phyloP scores from a whole-genome alignment of 805 yeast genomes.

The Starmerella floris region DNA sequence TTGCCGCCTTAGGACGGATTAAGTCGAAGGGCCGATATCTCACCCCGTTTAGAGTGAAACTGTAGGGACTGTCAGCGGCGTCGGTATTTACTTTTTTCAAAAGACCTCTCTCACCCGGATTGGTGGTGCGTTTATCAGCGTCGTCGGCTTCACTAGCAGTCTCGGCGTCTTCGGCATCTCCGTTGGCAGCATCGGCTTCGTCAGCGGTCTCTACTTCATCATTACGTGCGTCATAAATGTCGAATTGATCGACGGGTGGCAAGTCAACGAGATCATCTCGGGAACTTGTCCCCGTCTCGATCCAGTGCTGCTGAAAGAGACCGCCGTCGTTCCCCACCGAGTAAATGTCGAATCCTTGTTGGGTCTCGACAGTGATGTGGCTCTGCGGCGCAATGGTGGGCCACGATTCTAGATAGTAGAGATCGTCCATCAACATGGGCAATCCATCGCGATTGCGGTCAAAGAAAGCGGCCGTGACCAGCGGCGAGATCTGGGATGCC shows the following conservation, averaged over 20 bases:
- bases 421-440: conserved; percentile 28
- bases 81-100: not conserved
- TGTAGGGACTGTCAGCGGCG: not conserved
- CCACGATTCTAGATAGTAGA: conserved; percentile 16
- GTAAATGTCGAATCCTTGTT: conserved; percentile 6
- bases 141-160: not conserved
- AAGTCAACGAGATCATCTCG: conserved; percentile 2
- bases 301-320: conserved; percentile 15
- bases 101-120: not conserved
- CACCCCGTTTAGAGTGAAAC: not conserved
- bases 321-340: conserved; percentile 18
- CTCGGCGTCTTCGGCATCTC: conserved; percentile 5
- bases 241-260: conserved; percentile 5
- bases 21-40: not conserved
- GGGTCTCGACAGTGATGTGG: conserved; percentile 7
- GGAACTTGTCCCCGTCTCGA: not conserved
- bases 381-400: conserved; percentile 19
- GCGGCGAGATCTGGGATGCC: conserved; percentile 27
- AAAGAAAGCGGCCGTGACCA: conserved; percentile 29
- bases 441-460: conserved; percentile 23
- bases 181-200: conserved; percentile 3
- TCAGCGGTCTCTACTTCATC: not conserved
- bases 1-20: not conserved
- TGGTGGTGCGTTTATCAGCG: not conserved
- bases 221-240: not conserved